Base-by-base conservation (phyloP, 176 grass and related monocot species). In the Zea luxurians region DNA sequence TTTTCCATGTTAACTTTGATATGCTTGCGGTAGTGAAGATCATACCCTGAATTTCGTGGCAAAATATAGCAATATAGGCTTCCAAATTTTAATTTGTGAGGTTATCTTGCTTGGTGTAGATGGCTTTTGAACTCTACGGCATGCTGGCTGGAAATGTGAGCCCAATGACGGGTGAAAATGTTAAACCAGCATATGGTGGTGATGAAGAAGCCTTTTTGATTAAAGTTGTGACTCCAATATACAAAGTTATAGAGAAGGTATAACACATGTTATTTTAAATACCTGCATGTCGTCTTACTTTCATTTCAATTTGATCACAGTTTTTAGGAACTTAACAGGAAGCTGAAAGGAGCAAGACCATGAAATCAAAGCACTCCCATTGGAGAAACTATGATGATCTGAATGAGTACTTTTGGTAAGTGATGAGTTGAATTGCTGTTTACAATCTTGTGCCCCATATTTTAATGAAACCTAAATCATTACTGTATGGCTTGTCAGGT, bases 381-480 rank as follows among this genome's bases (percentile, higher is more conserved):
- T 99, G 96, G 96, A 92, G 92, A 68, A 99, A 99, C 67, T 99
- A 99, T 65, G 96, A 99, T 84, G 92, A 99, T 95, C 80, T 99
- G 10, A 99, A 95, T 84, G 96, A 99, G 48, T 95, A 99, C 79
- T 99, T 99, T 75, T 99, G 92, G 95, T 98, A 83, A 71, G 80
- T 0, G 13, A 59, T 10, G 47, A 40, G 53, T 15, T 8, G 45
- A 16, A 45, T 72, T 65, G 13, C 49, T 74, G 7, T 34, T 58
- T 46, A n/a, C 20, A 70, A 71, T 77, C n/a, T 61, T 77, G 40
- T 50, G 64, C 57, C 50, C 45, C 13, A 55, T 6, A 36, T 35
- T 84, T 65, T 66, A 17, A 50, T 16, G 1, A 70, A 81, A 77
- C 35, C 3, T 16, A 69, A 82, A 68, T 74, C 55, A 40, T 88